phyloP scores from a whole-genome alignment of 148 eudicot genomes.

The Rhododendron kiyosumense region DNA sequence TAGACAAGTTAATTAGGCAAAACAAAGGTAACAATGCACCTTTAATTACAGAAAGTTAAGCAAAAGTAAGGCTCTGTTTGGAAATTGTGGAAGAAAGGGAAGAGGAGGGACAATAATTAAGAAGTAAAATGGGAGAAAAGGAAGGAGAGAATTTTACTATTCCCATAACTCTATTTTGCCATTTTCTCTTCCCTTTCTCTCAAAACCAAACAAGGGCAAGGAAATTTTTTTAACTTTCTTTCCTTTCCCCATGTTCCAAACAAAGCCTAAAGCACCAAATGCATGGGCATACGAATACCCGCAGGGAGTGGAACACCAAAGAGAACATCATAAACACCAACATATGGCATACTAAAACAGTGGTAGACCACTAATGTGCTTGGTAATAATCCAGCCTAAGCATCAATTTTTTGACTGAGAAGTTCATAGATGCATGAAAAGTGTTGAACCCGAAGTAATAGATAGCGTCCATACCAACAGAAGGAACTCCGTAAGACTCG shows the following conservation, averaged over 20 bases:
- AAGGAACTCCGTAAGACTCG: slow-evolving; percentile 97
- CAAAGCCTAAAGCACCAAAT: background rate
- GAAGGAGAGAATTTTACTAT: too few species aligned
- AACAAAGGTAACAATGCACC: background rate
- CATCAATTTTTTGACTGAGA: background rate
- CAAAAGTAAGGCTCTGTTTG: background rate
- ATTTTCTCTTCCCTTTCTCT: too few species aligned
- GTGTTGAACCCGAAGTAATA: background rate
- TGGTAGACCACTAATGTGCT: background rate
- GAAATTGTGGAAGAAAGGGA: too few species aligned
- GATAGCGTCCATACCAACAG: slow-evolving; percentile 65
- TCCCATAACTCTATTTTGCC: too few species aligned
- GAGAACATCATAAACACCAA: background rate
- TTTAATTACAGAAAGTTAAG: background rate
- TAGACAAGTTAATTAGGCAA: background rate
- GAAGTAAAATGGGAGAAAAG: too few species aligned
- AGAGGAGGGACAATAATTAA: too few species aligned
- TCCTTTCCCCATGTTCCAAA: too few species aligned
- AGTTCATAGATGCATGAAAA: background rate
- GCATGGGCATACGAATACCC: background rate
- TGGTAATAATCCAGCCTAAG: background rate
- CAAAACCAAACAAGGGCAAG: too few species aligned
- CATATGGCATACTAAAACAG: background rate
- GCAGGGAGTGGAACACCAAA: background rate
- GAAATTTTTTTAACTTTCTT: too few species aligned